Evolutionary conservation across 306 rosid species (phyloP).

Genomic region (Benincasa hispida): DNA sequence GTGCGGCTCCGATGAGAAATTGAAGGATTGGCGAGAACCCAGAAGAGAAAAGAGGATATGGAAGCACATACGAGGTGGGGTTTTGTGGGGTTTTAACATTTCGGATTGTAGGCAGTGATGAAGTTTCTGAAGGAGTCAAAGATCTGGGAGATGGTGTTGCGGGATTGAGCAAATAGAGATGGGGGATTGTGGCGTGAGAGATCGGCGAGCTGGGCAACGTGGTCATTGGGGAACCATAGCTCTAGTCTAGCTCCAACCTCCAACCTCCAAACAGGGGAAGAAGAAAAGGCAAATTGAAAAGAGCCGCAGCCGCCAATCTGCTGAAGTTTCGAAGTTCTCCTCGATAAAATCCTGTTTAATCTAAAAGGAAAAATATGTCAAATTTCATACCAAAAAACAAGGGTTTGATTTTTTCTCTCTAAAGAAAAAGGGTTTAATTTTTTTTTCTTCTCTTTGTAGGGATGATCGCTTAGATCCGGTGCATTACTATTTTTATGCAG

Average conservation of each 20-base stretch:
- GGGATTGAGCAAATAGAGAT: neutral
- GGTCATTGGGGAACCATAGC: slow-evolving; percentile 20
- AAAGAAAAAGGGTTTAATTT: no score
- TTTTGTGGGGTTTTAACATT: slow-evolving; percentile 22
- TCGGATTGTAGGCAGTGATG: slow-evolving; percentile 3
- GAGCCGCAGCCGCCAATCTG: slow-evolving; percentile 6
- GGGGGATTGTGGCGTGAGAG: neutral
- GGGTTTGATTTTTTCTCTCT: no score
- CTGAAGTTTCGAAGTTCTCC: neutral
- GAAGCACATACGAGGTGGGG: slow-evolving; percentile 11
- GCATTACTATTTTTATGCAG: no score
- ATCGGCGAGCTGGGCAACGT: slow-evolving; percentile 14
- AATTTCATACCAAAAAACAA: no score
- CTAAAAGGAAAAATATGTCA: no score
- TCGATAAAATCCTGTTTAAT: no score
- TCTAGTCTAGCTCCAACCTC: no score
- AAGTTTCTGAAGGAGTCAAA: slow-evolving; percentile 5
- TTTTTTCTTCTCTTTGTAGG: no score
- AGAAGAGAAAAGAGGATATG: slow-evolving; percentile 3
- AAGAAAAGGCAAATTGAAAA: neutral
- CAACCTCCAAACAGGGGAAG: neutral
- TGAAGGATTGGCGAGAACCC: slow-evolving; percentile 16
- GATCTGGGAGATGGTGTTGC: slow-evolving; percentile 1
- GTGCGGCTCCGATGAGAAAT: slow-evolving; percentile 7
- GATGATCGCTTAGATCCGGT: no score